Base-by-base conservation (phyloP, 495 filamentous ascomycete genomes). In the Aeminium ludgeri region DNA sequence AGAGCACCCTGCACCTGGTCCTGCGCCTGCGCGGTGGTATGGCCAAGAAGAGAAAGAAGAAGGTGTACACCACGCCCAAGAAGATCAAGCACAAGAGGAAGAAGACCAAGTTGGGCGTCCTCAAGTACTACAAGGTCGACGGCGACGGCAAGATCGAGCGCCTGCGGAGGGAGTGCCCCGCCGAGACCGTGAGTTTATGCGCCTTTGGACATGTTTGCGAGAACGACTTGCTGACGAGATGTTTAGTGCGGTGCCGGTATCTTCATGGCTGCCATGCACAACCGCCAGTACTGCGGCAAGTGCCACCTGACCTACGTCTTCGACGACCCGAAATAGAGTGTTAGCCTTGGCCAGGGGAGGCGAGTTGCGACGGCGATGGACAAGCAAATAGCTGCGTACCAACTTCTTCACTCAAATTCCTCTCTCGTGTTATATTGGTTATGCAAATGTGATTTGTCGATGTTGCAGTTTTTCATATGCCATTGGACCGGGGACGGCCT, bases 1-100 rank as follows among this genome's bases (percentile, higher is more conserved):
- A 99, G 76, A 87, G 81, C 50, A 99, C 89, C 59, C 85, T 99
- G 48, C 89, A 99, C 69, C 72, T 96, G 50, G 91, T 99, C 52
- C 80, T 99, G 50, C 86, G 91, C 62, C 85, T 99, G 45, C 91
- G 89, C 74, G 79, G 79, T 62, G 89, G 89, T 67, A 73, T 69
- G 59, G 84, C 67, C 59, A 97, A 97, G 84, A 97, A 97, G 84
- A 72, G 89, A 56, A 97, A 97, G 82, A 97, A 97, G 87, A 97
- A 97, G 85, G 89, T 97, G 44, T 97, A 97, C 77, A 95, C 82
- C 59, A 97, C 91, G 55, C 89, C 89, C 61, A 97, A 97, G 86
- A 97, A 97, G 82, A 97, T 97, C 80, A 97, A 97, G 86, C 89
- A 97, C 73, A 97, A 96, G 82, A 78, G 86, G 70, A 96, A 95